A percentile compares a stretch with the other conserved stretches of the same genome.
phyloP scores from a whole-genome alignment of 257 asterid genomes.

The Solanum arcanum region DNA sequence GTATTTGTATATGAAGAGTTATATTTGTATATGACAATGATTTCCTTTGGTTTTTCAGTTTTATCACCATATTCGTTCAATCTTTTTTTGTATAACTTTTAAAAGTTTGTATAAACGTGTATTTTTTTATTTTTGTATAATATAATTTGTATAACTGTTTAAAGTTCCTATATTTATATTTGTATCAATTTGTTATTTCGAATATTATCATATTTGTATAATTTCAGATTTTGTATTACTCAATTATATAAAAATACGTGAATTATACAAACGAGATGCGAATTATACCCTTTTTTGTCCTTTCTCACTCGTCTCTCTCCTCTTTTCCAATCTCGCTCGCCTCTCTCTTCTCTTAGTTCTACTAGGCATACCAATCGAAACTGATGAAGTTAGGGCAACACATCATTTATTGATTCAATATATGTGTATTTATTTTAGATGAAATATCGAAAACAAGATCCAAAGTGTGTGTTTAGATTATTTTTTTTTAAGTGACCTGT shows the following conservation, averaged over 20 bases:
- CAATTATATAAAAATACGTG: too few species aligned
- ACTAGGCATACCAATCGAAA: not conserved
- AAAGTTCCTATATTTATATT: too few species aligned
- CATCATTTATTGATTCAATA: not conserved
- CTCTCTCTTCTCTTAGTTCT: not conserved
- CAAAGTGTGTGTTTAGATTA: too few species aligned
- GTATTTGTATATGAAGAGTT: too few species aligned
- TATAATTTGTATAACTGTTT: too few species aligned
- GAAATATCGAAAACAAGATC: not conserved
- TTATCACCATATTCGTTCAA: too few species aligned
- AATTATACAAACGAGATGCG: not conserved
- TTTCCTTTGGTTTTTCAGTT: too few species aligned
- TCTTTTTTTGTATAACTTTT: too few species aligned
- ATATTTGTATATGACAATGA: too few species aligned
- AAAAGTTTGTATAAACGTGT: too few species aligned
- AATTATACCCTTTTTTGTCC: rapidly evolving
- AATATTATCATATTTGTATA: not conserved
- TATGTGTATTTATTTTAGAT: not conserved
- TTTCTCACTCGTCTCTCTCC: too few species aligned
- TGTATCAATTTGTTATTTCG: not conserved
- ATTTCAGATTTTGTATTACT: not conserved
- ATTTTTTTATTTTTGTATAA: too few species aligned
- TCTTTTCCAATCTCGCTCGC: not conserved
- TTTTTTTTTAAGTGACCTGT: rapidly evolving
- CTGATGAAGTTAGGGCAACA: not conserved